phyloP scores from a whole-genome alignment of 306 rosid species.

The Inga leiocalycina region DNA sequence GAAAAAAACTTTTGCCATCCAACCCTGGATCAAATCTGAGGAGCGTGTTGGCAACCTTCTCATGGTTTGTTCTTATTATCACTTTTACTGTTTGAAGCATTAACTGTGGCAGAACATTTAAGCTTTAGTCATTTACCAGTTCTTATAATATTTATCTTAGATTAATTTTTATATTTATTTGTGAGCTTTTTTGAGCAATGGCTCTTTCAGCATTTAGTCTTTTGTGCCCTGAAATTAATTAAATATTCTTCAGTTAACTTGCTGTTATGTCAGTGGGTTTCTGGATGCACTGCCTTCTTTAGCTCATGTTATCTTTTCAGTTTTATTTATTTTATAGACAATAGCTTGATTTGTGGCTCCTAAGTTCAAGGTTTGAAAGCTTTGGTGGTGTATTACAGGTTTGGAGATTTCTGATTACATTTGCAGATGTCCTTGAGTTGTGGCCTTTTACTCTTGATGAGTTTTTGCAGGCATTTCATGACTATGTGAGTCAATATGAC shows the following conservation, averaged over 20 bases:
- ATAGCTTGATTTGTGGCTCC: slow-evolving; percentile 27
- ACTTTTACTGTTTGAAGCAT: slow-evolving; percentile 10
- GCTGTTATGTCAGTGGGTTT: neutral
- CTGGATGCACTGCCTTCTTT: neutral
- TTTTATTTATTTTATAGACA: slow-evolving; percentile 5
- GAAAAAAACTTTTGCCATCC: slow-evolving; percentile 77
- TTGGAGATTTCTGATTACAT: slow-evolving; percentile 94
- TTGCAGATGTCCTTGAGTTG: slow-evolving; percentile 87
- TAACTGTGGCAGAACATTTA: slow-evolving; percentile 6
- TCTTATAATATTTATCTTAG: neutral
- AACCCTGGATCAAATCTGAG: slow-evolving; percentile 90
- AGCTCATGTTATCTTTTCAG: neutral
- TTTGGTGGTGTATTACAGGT: slow-evolving; percentile 62
- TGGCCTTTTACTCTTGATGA: slow-evolving; percentile 99
- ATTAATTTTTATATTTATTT: neutral
- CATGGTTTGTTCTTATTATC: slow-evolving; percentile 63
- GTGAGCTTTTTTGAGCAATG: neutral
- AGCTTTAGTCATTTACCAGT: slow-evolving; percentile 1
- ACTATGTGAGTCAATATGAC: slow-evolving; percentile 68
- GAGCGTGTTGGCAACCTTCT: slow-evolving; percentile 90
- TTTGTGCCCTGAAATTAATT: neutral
- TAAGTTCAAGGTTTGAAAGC: slow-evolving; percentile 25
- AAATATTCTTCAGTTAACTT: neutral
- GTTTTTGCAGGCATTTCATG: slow-evolving; percentile 94
- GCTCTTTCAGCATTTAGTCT: neutral